These are phyloP conservation scores for Synchytrium microbalum DNA, from an alignment of 371 early-diverging fungal species.

Conservation along the genomic window DNA sequence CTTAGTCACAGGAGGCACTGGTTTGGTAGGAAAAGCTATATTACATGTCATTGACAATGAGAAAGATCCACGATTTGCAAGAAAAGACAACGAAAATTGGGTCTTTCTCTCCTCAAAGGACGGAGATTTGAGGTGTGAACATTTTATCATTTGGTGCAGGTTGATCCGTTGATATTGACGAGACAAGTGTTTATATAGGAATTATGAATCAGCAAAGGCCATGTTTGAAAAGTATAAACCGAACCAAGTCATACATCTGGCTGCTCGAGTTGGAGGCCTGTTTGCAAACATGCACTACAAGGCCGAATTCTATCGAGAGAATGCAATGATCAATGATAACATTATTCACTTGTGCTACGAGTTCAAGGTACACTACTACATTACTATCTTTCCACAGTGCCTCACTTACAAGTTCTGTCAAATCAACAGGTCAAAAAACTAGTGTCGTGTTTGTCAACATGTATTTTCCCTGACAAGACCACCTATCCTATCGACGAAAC, in stretches of 20 bases:
- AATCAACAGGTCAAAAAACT: slow-evolving; percentile 62
- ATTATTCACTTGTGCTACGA: slow-evolving; percentile 57
- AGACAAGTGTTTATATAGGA: no score
- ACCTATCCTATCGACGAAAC: slow-evolving; percentile 82
- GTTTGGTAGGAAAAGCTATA: slow-evolving; percentile 76
- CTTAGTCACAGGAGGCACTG: slow-evolving; percentile 57
- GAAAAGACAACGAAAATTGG: slow-evolving; percentile 64
- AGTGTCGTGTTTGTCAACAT: slow-evolving; percentile 80
- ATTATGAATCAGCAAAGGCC: slow-evolving; percentile 50
- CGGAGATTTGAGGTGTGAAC: slow-evolving; percentile 65
- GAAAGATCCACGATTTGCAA: slow-evolving; percentile 48
- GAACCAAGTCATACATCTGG: slow-evolving; percentile 77
- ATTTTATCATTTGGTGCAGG: no score
- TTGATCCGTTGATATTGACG: no score
- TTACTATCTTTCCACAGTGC: not conserved
- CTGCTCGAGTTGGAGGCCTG: slow-evolving; percentile 81
- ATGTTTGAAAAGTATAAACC: slow-evolving; percentile 72
- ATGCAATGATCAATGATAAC: slow-evolving; percentile 77
- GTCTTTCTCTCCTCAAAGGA: slow-evolving; percentile 70
- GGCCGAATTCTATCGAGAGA: slow-evolving; percentile 69
- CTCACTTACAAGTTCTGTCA: not conserved
- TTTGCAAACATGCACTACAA: slow-evolving; percentile 81
- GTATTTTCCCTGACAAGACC: slow-evolving; percentile 82
- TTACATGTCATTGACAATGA: slow-evolving; percentile 61
- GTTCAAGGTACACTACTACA: slow-evolving; percentile 44